A percentile compares a stretch with the other conserved stretches of the same genome.
Evolutionary conservation across 306 rosid species (phyloP).

Genomic region (Cucurbita argyrosperma): DNA sequence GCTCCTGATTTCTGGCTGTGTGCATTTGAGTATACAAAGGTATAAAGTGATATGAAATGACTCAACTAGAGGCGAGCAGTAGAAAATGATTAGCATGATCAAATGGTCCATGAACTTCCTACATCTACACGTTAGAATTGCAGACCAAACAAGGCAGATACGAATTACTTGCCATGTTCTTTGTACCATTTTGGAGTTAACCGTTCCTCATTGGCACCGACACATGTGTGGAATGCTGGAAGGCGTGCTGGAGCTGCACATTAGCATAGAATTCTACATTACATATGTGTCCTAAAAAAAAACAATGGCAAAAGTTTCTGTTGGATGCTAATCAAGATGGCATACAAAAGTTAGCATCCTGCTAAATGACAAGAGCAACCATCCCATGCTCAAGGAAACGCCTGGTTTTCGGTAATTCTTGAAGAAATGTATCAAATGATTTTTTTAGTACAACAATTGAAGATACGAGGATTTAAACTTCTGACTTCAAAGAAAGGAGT

Average conservation of each 20-base stretch:
- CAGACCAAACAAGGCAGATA: constrained; percentile 2
- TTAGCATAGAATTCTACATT: constrained; percentile 11
- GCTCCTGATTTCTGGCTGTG: background rate
- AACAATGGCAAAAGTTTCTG: background rate
- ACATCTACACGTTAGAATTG: background rate
- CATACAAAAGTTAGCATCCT: background rate
- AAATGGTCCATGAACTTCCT: background rate
- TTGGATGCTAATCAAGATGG: background rate
- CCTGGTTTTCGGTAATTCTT: background rate
- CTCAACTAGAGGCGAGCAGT: background rate
- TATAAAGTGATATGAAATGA: background rate
- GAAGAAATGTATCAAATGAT: background rate
- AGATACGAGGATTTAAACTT: background rate
- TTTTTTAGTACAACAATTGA: background rate
- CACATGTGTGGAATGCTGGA: constrained; percentile 95
- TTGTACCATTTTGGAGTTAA: constrained; percentile 89
- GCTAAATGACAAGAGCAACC: background rate
- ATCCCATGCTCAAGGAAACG: background rate
- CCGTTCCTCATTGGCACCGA: constrained; percentile 87
- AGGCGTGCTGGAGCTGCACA: constrained; percentile 71
- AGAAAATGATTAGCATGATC: background rate
- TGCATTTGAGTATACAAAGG: background rate
- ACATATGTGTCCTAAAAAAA: background rate
- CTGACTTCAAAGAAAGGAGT: background rate
- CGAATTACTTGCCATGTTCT: constrained; percentile 66